Base-by-base conservation (phyloP, 2,329 filamentous ascomycete species). In the Epichloe aotearoae region DNA sequence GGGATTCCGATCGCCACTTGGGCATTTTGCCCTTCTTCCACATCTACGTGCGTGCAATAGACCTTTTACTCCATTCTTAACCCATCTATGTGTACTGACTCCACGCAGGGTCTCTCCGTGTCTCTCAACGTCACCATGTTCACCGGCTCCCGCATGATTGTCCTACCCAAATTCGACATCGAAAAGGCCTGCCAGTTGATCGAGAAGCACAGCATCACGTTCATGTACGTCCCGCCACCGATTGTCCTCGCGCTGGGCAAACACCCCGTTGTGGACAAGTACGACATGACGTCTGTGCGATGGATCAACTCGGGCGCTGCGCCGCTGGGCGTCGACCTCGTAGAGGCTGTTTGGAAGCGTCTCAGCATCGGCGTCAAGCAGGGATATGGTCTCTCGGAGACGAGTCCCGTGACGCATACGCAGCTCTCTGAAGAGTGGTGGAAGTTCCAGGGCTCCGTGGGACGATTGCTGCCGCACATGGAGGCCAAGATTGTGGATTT, bases 221-320 rank as follows among this genome's bases (percentile, higher is more conserved):
- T 87, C 63, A 73, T 78, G 43, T 95, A 91, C 63, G 77, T 95
- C 11, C 88, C 90, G 0, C 90, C 90, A 1, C 90, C 91, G 0
- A 82, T 97, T 6, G 77, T 95, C 1, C 75, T 97, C 8, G 76
- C 83, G 1, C 77, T 97, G 1, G 79, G 83, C 56, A 95, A 95
- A 65, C 79, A 86, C 58, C 88, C 89, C 0, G 62, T 81, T 3
- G 82, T 95, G 7, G 76, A 78, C 49, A 85, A 88, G 55, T 95
- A 94, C 68, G 81, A 97, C 64, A 73, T 97, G 41, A 82, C 79
- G 15, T 82, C 77, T 4, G 62, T 97, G 23, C 83, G 86, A 44
- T 90, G 90, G 79, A 73, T 95, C 73, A 93, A 89, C 67, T 90
- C 81, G 0, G 91, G 87, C 23, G 91, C 90, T 0, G 90, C 91